phyloP scores from a whole-genome alignment of 192 early-diverging fungal species.

The Podila epigama region DNA sequence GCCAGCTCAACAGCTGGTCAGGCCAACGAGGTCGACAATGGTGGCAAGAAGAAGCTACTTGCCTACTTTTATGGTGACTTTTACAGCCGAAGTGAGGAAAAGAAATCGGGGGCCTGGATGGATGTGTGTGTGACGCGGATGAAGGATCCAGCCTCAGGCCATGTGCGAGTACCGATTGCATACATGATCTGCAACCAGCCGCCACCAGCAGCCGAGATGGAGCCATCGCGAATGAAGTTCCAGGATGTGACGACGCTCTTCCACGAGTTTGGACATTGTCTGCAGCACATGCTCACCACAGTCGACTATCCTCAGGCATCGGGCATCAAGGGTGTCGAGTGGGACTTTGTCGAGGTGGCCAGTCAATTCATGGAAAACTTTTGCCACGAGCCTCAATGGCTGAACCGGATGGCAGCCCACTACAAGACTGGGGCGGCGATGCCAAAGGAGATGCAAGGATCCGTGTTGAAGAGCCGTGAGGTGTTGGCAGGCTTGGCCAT shows the following conservation, averaged over 20 bases:
- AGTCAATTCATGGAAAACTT: slow-evolving; percentile 76
- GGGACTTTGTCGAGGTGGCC: slow-evolving; percentile 68
- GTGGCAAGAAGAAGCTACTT: slow-evolving; percentile 38
- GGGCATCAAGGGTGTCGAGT: slow-evolving; percentile 69
- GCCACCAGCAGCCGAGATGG: slow-evolving; percentile 42
- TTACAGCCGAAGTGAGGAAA: slow-evolving; percentile 60
- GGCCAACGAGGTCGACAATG: slow-evolving; percentile 59
- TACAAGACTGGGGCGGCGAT: slow-evolving; percentile 61
- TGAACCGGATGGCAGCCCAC: slow-evolving; percentile 56
- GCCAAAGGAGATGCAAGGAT: slow-evolving; percentile 62
- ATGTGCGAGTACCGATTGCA: slow-evolving; percentile 59
- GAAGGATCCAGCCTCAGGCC: slow-evolving; percentile 41
- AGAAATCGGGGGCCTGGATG: slow-evolving; percentile 68
- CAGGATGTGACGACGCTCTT: slow-evolving; percentile 67
- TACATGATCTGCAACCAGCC: slow-evolving; percentile 69
- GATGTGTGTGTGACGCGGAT: slow-evolving; percentile 58
- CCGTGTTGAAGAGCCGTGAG: slow-evolving; percentile 54
- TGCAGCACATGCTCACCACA: slow-evolving; percentile 67
- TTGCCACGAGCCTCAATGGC: slow-evolving; percentile 59
- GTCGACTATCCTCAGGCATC: slow-evolving; percentile 66
- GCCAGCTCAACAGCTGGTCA: no score
- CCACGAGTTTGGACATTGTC: slow-evolving; percentile 70
- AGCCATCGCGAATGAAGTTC: slow-evolving; percentile 65
- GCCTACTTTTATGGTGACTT: slow-evolving; percentile 73
- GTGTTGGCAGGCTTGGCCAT: slow-evolving; percentile 61